phyloP scores from a whole-genome alignment of 2,329 filamentous ascomycete genomes.

The Penicillium sp. region DNA sequence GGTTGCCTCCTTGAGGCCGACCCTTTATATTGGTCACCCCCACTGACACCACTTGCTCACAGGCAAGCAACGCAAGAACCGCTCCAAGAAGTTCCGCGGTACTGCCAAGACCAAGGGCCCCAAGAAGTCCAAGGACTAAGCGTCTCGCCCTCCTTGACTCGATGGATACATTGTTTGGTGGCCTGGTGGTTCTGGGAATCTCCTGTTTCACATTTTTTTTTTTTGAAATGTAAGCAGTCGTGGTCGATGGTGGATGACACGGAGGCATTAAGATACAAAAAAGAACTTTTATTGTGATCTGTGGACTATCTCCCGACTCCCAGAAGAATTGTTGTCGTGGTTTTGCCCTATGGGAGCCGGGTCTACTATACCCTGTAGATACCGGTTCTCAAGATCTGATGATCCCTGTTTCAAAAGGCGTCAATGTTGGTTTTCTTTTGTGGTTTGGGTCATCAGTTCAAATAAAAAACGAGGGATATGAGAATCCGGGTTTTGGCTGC shows the following conservation, averaged over 20 bases:
- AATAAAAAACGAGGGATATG: constrained; percentile 25
- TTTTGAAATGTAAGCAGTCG: constrained; percentile 5
- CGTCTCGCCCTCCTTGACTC: constrained; percentile 29
- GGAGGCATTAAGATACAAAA: constrained; percentile 7
- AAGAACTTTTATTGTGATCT: constrained; percentile 4
- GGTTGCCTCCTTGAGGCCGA: background rate
- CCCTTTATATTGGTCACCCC: constrained; percentile 1
- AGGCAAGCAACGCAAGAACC: constrained; percentile 99
- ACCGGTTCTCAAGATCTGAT: constrained; percentile 12
- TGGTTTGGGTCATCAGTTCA: constrained; percentile 24
- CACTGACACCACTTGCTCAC: constrained; percentile 34
- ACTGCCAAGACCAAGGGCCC: constrained; percentile 98
- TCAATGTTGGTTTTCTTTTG: constrained; percentile 24
- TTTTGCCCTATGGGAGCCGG: constrained; percentile 6
- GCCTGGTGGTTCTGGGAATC: constrained; percentile 26
- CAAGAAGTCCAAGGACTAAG: constrained; percentile 87
- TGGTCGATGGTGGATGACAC: constrained; percentile 7
- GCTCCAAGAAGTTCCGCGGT: constrained; percentile 96
- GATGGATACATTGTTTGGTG: constrained; percentile 26
- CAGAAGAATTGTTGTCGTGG: background rate
- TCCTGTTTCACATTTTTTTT: constrained; percentile 12
- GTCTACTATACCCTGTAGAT: constrained; percentile 4
- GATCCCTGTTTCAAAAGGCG: constrained; percentile 22
- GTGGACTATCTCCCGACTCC: constrained; percentile 7
- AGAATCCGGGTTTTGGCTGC: constrained; percentile 27